Evolutionary conservation across 192 early-diverging fungal genomes (phyloP).

Genomic region (Coemansia furcata): DNA sequence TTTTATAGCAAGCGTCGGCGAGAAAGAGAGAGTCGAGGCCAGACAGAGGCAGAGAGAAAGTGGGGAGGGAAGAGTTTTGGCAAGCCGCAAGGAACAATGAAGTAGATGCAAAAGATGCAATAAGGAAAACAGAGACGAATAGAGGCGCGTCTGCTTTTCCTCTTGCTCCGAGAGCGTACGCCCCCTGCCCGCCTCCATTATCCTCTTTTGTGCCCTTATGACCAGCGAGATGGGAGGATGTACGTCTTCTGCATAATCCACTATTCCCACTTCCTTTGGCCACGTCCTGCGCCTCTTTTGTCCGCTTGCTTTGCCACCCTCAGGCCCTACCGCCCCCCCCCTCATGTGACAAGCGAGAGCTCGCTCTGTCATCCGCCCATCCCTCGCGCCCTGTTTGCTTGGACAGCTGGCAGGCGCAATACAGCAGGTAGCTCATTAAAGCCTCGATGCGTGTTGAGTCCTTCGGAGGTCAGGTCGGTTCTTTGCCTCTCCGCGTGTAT

Average conservation of each 20-base stretch:
- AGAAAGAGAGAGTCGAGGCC: background rate
- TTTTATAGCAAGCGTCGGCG: background rate
- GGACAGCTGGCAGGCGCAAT: background rate
- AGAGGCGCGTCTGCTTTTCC: background rate
- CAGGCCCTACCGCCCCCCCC: background rate
- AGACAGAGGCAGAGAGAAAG: background rate
- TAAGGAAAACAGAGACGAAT: background rate
- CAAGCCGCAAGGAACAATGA: conserved; percentile 5
- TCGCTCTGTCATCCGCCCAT: background rate
- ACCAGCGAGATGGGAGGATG: background rate
- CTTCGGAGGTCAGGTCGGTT: background rate
- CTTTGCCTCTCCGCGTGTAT: background rate
- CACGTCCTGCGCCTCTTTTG: background rate
- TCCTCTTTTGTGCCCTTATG: conserved; percentile 1
- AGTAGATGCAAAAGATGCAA: conserved; percentile 1
- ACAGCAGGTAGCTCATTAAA: background rate
- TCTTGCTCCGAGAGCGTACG: background rate
- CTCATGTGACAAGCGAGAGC: conserved; percentile 15
- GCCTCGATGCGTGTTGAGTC: background rate
- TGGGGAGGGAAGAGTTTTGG: background rate
- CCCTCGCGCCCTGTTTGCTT: background rate
- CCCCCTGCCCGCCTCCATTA: background rate
- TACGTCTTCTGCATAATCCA: conserved; percentile 2
- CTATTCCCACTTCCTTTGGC: background rate
- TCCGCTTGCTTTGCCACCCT: background rate